phyloP scores from a whole-genome alignment of 2,329 filamentous ascomycete genomes.

The Kalaharituber pfeilii region DNA sequence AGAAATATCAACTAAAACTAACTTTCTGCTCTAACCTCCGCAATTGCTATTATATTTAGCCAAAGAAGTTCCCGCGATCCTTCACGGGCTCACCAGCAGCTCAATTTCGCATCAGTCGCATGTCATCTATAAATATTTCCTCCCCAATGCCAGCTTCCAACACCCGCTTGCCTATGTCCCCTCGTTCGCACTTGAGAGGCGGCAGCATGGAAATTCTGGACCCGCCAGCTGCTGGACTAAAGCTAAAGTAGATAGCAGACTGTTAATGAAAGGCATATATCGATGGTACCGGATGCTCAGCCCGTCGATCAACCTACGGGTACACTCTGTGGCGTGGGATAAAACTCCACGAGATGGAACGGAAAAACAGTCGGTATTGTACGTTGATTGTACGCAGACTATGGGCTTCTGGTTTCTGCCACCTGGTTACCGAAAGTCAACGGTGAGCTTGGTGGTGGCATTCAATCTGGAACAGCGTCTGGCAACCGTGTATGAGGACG shows the following conservation, averaged over 20 bases:
- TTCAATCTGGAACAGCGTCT: background rate
- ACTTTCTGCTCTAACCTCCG: no score
- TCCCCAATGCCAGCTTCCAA: slow-evolving; percentile 51
- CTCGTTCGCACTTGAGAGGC: background rate
- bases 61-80: slow-evolving; percentile 4
- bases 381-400: no score
- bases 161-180: slow-evolving; percentile 60
- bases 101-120: no score
- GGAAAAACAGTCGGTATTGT: no score
- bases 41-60: no score
- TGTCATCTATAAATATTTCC: slow-evolving; percentile 53
- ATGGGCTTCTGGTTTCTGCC: background rate
- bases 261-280: background rate
- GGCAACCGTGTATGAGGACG: background rate
- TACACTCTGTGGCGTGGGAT: background rate
- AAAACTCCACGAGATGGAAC: background rate
- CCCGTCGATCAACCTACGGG: background rate
- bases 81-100: slow-evolving; percentile 5
- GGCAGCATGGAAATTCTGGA: no score
- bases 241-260: background rate
- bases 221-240: background rate
- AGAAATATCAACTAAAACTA: no score
- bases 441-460: no score
- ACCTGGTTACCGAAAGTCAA: no score
- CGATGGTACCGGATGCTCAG: background rate